Percentiles rank a stretch among this genome's conserved stretches.
Evolutionary conservation across 148 eudicot species (phyloP).

Genomic region (Fagopyrum homotropicum): DNA sequence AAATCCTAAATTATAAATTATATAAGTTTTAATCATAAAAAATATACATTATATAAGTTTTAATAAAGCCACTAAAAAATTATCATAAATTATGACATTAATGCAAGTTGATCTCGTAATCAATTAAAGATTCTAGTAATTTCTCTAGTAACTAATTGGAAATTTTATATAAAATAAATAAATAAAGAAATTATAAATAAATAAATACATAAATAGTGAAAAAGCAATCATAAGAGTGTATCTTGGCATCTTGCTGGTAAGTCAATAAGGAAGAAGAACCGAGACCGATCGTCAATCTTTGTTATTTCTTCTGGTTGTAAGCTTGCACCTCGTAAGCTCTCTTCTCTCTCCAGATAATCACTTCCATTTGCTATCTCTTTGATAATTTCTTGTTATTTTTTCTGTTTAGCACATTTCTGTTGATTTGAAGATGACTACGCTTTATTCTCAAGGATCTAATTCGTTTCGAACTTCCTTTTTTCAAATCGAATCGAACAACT

Average conservation of each 20-base stretch:
- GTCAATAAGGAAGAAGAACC: neutral
- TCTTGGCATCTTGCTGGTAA: neutral
- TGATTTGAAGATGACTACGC: neutral
- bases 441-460: neutral
- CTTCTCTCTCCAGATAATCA: neutral
- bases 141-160: too few species aligned
- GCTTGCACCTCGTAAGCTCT: neutral
- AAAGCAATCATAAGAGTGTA: neutral
- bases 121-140: too few species aligned
- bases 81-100: too few species aligned
- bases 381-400: neutral
- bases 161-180: too few species aligned
- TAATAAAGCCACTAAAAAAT: too few species aligned
- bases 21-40: too few species aligned
- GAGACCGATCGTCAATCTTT: neutral
- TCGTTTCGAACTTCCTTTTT: neutral
- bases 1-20: too few species aligned
- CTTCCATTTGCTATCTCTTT: neutral
- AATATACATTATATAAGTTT: too few species aligned
- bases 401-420: neutral
- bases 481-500: neutral
- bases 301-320: neutral
- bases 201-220: too few species aligned
- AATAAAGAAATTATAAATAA: too few species aligned
- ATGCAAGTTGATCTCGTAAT: too few species aligned